phyloP scores from a whole-genome alignment of 495 filamentous ascomycete species.

The Sphaerosporella brunnea region DNA sequence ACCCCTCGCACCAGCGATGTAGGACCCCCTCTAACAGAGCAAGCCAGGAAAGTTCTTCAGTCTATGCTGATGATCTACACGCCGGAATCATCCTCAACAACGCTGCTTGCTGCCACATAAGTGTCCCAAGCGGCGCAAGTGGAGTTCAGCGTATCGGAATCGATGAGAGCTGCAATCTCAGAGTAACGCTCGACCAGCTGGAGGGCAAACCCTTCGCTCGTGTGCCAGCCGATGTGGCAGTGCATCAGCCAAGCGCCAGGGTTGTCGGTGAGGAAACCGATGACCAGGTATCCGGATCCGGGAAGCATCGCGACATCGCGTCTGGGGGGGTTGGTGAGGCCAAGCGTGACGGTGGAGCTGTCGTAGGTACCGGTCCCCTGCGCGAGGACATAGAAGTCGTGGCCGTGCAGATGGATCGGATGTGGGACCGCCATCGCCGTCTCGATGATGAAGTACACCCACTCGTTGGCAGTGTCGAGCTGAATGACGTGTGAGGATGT shows the following conservation, averaged over 20 bases:
- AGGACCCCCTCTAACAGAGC: too few species aligned
- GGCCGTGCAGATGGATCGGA: slow-evolving; percentile 40
- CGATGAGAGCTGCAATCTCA: not conserved
- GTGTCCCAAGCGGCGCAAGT: too few species aligned
- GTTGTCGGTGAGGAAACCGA: slow-evolving; percentile 43
- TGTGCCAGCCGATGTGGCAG: slow-evolving; percentile 43
- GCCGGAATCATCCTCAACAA: not conserved
- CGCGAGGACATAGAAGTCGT: slow-evolving; percentile 41
- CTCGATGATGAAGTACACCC: slow-evolving; percentile 35
- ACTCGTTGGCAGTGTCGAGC: slow-evolving; percentile 28
- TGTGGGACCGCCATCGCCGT: slow-evolving; percentile 11
- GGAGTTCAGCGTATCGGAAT: too few species aligned
- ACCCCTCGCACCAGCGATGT: not conserved
- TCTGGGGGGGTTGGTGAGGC: slow-evolving; percentile 34
- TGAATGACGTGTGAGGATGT: too few species aligned
- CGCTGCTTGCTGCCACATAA: too few species aligned
- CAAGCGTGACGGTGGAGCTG: slow-evolving; percentile 15
- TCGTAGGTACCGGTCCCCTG: slow-evolving; percentile 26
- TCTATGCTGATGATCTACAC: too few species aligned
- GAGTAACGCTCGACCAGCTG: not conserved
- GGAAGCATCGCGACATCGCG: slow-evolving; percentile 44
- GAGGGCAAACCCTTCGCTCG: slow-evolving; percentile 31
- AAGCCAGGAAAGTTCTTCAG: too few species aligned
- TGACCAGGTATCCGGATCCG: slow-evolving; percentile 31
- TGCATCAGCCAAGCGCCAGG: slow-evolving; percentile 41